These are phyloP conservation scores for Vitis rupestris DNA, from an alignment of 164 flowering plant genomes.

Conservation along the genomic window DNA sequence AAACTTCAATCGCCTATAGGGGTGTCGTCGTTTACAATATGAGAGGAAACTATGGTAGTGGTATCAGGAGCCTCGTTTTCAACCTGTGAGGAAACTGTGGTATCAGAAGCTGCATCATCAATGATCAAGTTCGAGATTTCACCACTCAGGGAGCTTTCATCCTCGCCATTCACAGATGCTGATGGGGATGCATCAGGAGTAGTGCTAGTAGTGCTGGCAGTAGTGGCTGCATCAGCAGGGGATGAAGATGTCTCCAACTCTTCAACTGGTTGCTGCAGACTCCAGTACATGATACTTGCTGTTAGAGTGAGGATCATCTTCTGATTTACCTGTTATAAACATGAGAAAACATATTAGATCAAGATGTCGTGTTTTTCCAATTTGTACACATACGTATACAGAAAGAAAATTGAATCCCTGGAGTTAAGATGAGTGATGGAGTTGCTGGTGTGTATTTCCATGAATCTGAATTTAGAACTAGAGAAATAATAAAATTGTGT, in stretches of 20 bases:
- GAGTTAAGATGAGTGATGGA: too few species aligned
- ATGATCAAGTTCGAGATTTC: conserved; percentile 53
- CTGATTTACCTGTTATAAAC: conserved; percentile 69
- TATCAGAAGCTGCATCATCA: conserved; percentile 53
- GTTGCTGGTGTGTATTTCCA: too few species aligned
- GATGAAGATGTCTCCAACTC: conserved; percentile 35
- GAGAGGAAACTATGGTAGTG: too few species aligned
- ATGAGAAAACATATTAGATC: neutral
- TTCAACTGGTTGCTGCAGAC: conserved; percentile 59
- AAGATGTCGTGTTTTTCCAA: too few species aligned
- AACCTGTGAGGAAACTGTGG: conserved; percentile 33
- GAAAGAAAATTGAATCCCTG: too few species aligned
- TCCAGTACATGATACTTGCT: conserved; percentile 96
- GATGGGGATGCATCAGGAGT: conserved; percentile 42
- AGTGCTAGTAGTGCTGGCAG: conserved; percentile 20
- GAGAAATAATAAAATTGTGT: too few species aligned
- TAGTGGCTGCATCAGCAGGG: conserved; percentile 18
- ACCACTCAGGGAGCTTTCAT: conserved; percentile 34
- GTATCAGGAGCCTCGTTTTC: conserved; percentile 27
- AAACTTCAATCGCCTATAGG: neutral
- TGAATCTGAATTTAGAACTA: too few species aligned
- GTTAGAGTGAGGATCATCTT: conserved; percentile 86
- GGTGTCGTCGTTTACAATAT: neutral
- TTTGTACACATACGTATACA: too few species aligned
- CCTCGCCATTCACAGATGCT: conserved; percentile 42